phyloP scores from a whole-genome alignment of 192 early-diverging fungal species.

The Umbelopsis sp. region DNA sequence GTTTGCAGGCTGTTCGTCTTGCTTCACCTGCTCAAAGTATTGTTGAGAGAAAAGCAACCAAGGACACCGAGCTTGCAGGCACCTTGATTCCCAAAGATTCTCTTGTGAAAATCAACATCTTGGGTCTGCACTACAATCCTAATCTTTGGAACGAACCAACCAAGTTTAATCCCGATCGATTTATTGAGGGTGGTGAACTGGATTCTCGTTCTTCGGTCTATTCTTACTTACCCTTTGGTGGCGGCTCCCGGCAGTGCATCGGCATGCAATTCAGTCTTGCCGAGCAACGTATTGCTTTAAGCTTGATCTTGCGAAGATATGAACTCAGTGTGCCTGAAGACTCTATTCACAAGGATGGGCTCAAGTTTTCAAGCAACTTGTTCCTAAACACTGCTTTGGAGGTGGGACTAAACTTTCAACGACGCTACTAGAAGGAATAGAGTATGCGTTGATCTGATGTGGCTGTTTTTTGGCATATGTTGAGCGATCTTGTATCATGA shows the following conservation, averaged over 20 bases:
- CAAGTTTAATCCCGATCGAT: constrained; percentile 23
- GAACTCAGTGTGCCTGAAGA: no score
- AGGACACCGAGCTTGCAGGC: constrained; percentile 26
- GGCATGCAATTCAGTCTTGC: not conserved
- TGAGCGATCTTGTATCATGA: no score
- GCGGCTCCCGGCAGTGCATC: constrained; percentile 11
- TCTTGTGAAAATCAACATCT: constrained; percentile 47
- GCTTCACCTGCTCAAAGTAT: constrained; percentile 12
- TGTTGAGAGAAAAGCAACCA: constrained; percentile 14
- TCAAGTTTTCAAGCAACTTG: no score
- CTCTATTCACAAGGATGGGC: no score
- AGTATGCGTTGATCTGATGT: no score
- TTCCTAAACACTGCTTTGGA: no score
- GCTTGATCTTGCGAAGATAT: no score
- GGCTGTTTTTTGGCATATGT: no score
- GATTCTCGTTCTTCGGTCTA: not conserved
- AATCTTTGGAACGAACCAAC: constrained; percentile 2
- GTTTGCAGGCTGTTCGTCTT: constrained; percentile 9
- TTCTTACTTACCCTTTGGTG: constrained; percentile 12
- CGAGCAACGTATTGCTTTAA: no score
- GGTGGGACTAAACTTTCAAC: no score
- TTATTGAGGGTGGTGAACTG: constrained; percentile 8
- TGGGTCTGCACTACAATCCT: constrained; percentile 42
- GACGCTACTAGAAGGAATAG: no score
- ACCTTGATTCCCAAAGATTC: constrained; percentile 37